These are phyloP conservation scores for Aspergillus hancockii DNA, from an alignment of 495 filamentous ascomycete genomes.

Conservation along the genomic window DNA sequence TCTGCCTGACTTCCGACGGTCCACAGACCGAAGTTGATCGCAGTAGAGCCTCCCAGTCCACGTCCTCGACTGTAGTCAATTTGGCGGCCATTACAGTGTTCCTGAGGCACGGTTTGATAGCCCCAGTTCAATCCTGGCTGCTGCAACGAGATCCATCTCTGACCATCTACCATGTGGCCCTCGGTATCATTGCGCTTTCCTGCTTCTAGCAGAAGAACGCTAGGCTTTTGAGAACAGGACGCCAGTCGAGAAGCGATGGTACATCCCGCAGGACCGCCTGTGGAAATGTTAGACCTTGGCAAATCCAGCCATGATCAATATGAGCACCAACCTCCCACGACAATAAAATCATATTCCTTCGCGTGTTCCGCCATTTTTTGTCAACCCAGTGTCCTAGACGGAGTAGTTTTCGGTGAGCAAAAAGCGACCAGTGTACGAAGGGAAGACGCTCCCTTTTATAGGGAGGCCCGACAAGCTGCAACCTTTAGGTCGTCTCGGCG, in stretches of 20 bases:
- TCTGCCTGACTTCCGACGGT: conserved; percentile 58
- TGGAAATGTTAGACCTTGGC: not conserved
- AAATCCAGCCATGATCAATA: not conserved
- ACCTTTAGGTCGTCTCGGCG: no score
- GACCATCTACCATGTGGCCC: conserved; percentile 47
- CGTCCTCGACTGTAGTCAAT: conserved; percentile 60
- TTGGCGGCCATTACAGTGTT: conserved; percentile 47
- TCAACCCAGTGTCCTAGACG: no score
- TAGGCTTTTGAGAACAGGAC: conserved; percentile 40
- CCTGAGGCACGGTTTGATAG: conserved; percentile 59
- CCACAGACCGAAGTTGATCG: conserved; percentile 65
- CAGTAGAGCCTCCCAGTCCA: conserved; percentile 60
- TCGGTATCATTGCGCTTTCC: conserved; percentile 50
- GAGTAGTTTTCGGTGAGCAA: no score
- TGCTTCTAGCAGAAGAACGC: conserved; percentile 60
- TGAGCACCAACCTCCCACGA: not conserved
- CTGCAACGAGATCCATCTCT: conserved; percentile 53
- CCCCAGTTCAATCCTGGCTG: conserved; percentile 55
- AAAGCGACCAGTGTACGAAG: no score
- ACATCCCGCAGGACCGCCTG: conserved; percentile 60
- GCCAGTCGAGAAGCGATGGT: conserved; percentile 50
- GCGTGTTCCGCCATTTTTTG: no score
- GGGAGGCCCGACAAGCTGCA: no score
- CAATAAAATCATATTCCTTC: not conserved
- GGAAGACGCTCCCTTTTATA: no score